Base-by-base conservation (phyloP, 768 basidiomycete genomes). In the Tulasnella sp. region DNA sequence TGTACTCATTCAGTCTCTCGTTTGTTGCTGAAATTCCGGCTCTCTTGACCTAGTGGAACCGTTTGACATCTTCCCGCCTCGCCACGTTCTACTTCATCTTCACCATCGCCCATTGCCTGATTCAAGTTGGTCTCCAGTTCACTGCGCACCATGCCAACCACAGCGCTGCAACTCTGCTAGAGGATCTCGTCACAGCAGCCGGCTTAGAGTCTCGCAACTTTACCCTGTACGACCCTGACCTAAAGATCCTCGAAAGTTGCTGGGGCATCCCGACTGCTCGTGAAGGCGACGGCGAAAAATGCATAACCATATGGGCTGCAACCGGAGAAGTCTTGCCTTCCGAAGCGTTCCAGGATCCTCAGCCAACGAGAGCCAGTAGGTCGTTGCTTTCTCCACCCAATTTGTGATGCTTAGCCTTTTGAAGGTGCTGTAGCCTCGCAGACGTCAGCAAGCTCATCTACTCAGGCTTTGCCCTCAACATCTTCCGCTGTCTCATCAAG, bases 51-150 rank as follows among this genome's bases (percentile, higher is more conserved):
- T 74, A 81, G 51, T 71, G 18, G 51, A 20, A 32, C 46, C 37
- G 91, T 77, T 85, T 93, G 81, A 90, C 91, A 29, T 89, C 90
- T 82, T 91, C 92, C 71, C 87, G 87, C 48, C 85, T 91, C 75
- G 91, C 92, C 26, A 85, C 87, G 79, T 81, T 89, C 81, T 94
- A 93, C 83, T 89, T 92, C 82, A 75, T 86, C 67, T 91, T 93
- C 82, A 90, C 92, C 29, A 77, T 91, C 74, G 72, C 89, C 69
- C 91, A 93, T 82, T 92, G 91, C 80, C 80, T 87, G 77, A 82
- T 92, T 78, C 93, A 93, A 83, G 86, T 93, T 80, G 85, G 88
- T 37, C 86, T 94, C 70, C 93, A 94, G 84, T 88, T 87, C 73
- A 87, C 87, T 75, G 92, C 90, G 15, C 91, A 90, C 85, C 85